Base-by-base conservation (phyloP, 2,329 filamentous ascomycete species). In the Ophiocordyceps sinensis region DNA sequence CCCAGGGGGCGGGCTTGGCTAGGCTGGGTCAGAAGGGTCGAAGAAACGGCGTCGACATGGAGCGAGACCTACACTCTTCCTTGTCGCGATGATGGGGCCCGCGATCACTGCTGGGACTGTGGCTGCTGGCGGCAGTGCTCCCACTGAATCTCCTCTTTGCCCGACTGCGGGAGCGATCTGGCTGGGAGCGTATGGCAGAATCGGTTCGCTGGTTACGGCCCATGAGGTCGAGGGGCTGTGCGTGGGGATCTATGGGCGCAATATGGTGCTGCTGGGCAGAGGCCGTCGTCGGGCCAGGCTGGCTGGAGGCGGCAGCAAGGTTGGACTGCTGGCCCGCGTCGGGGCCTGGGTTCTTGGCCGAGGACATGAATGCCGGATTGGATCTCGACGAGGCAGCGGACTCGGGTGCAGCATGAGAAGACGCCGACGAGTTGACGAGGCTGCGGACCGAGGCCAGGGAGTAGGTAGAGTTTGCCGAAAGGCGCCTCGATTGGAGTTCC, bases 91-190 rank as follows among this genome's bases (percentile, higher is more conserved):
- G 58, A 30, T 69, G 61, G 45, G 67, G 58, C 26, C 67, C 67
- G 41, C 79, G 67, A 41, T 89, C 85, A 49, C 79, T 82, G 48
- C 80, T 83, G 7, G 82, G 81, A 53, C 84, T 91, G 46, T 85
- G 77, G 56, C 82, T 91, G 62, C 83, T 91, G 32, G 80, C 76
- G n/a, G 71, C 79, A 32, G 83, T 88, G 59, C 85, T 91, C 21
- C 77, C 81, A 53, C 86, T 93, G 50, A 91, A 79, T 45, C 86
- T 74, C 46, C 86, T 71, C 57, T 85, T 82, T 17, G 70, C 76
- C 52, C 73, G 70, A 54, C 84, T 85, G 36, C 81, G 74, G 37
- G 81, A 82, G 47, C 72, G 65, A 41, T 70, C 68, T 10, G 68
- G 68, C 44, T 70, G 68, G 13, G 65, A 48, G 36, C 70, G 65